phyloP scores from a whole-genome alignment of 2,329 filamentous ascomycete species.

The Rutstroemia sp. region DNA sequence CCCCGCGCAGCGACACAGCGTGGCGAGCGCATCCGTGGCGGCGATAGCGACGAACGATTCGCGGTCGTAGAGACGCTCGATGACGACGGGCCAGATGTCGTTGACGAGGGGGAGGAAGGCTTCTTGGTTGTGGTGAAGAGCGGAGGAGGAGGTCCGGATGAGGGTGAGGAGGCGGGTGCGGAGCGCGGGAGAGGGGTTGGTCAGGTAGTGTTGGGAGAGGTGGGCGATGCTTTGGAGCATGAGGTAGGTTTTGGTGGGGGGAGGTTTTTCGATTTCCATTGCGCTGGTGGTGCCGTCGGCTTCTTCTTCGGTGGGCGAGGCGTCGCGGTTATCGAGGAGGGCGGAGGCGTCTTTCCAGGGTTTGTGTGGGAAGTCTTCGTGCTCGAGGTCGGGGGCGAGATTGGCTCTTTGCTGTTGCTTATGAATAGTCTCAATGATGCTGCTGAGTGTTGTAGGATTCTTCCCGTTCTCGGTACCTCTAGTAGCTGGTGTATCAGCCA shows the following conservation, averaged over 20 bases:
- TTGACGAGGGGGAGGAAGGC: slow-evolving; percentile 85
- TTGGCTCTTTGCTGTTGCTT: slow-evolving; percentile 30
- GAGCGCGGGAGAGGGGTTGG: slow-evolving; percentile 72
- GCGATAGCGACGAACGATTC: slow-evolving; percentile 64
- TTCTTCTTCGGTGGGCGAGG: slow-evolving; percentile 13
- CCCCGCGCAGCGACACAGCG: slow-evolving; percentile 65
- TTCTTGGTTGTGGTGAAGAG: slow-evolving; percentile 70
- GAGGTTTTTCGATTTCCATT: slow-evolving; percentile 47
- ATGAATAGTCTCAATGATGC: slow-evolving; percentile 52
- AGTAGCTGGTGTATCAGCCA: slow-evolving; percentile 19
- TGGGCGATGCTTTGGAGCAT: slow-evolving; percentile 74
- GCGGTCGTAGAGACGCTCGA: slow-evolving; percentile 56
- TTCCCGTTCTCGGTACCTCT: slow-evolving; percentile 39
- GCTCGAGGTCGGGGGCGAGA: slow-evolving; percentile 3
- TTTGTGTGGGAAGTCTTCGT: slow-evolving; percentile 26
- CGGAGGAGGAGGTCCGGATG: slow-evolving; percentile 62
- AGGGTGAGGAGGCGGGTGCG: slow-evolving; percentile 73
- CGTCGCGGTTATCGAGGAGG: slow-evolving; percentile 28
- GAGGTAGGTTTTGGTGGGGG: slow-evolving; percentile 72
- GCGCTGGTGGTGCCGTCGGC: slow-evolving; percentile 21
- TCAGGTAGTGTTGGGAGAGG: slow-evolving; percentile 84
- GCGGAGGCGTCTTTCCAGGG: slow-evolving; percentile 31
- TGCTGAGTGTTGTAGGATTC: slow-evolving; percentile 33
- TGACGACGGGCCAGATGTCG: slow-evolving; percentile 79
- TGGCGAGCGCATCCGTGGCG: slow-evolving; percentile 60